A percentile compares a stretch with the other conserved stretches of the same genome.
Conservation (phyloP, 2,329 filamentous ascomycete genomes). For the Metarhizium sp. region DNA sequence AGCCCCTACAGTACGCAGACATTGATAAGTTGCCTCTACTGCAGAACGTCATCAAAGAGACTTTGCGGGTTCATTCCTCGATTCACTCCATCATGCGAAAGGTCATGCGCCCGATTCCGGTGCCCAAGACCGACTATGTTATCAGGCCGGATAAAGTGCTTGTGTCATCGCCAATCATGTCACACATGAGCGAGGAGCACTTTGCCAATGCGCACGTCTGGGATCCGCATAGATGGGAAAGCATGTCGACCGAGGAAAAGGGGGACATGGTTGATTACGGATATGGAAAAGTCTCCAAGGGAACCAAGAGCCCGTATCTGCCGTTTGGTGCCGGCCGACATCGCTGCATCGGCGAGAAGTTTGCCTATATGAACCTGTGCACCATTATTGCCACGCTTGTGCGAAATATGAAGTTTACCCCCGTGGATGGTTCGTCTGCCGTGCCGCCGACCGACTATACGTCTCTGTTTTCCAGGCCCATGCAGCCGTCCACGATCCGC, state of each 20-base stretch:
- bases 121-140: conserved; percentile 46
- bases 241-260: conserved; percentile 6
- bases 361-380: conserved; percentile 60
- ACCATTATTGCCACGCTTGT: conserved; percentile 56
- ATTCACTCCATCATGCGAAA: conserved; percentile 68
- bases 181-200: conserved; percentile 41
- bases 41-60: conserved; percentile 59
- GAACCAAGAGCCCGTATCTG: conserved; percentile 36
- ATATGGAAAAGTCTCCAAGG: conserved; percentile 21
- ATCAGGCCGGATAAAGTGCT: conserved; percentile 40
- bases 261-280: conserved; percentile 19
- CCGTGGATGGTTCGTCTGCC: conserved; percentile 41
- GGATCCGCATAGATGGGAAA: conserved; percentile 22
- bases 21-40: conserved; percentile 52
- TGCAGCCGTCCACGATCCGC: conserved; percentile 20
- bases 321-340: conserved; percentile 67
- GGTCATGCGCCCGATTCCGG: conserved; percentile 56
- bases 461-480: conserved; percentile 31
- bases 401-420: conserved; percentile 49
- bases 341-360: conserved; percentile 68
- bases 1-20: conserved; percentile 46
- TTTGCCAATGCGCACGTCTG: conserved; percentile 35
- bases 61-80: conserved; percentile 59
- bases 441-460: conserved; percentile 59
- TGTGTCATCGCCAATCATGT: conserved; percentile 34